Evolutionary conservation across 1,284 basidiomycete genomes (phyloP).

Genomic region (Heimioporus retisporus): DNA sequence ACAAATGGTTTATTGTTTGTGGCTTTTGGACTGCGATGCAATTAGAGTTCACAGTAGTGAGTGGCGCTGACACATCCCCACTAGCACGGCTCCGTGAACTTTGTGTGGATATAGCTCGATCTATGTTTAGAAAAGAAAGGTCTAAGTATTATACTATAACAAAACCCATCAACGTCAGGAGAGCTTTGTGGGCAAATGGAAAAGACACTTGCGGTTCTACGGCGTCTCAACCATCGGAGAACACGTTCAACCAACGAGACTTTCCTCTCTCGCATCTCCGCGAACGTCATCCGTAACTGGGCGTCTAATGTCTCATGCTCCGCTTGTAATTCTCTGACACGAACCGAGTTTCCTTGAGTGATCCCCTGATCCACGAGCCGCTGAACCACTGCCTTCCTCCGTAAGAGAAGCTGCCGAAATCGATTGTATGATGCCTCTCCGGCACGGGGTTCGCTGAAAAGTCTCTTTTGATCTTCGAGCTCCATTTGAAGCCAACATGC

Average conservation of each 20-base stretch:
- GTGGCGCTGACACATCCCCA: no score
- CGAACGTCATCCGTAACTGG: conserved; percentile 3
- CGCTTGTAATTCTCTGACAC: conserved; percentile 1
- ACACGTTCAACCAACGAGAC: conserved; percentile 1
- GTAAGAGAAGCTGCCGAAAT: conserved; percentile 5
- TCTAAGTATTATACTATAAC: no score
- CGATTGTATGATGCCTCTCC: conserved; percentile 2
- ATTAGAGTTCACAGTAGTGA: no score
- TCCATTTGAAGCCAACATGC: conserved; percentile 3
- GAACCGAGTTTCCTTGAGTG: neutral
- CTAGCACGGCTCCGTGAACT: no score
- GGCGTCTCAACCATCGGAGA: conserved; percentile 16
- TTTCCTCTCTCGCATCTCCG: conserved; percentile 11
- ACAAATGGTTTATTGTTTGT: no score
- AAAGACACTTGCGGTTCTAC: neutral
- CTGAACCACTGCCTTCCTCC: conserved; percentile 7
- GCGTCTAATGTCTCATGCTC: conserved; percentile 8
- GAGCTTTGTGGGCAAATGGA: no score
- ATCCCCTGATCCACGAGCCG: conserved; percentile 8
- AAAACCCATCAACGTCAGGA: no score
- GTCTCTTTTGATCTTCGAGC: conserved; percentile 6
- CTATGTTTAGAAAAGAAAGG: no score
- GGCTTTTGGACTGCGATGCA: no score
- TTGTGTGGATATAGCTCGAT: no score
- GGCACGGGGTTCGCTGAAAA: neutral